Percentiles rank a stretch among this genome's conserved stretches.
These are phyloP conservation scores for Hibiscus tridactylites DNA, from an alignment of 345 rosid genomes.

Conservation along the genomic window DNA sequence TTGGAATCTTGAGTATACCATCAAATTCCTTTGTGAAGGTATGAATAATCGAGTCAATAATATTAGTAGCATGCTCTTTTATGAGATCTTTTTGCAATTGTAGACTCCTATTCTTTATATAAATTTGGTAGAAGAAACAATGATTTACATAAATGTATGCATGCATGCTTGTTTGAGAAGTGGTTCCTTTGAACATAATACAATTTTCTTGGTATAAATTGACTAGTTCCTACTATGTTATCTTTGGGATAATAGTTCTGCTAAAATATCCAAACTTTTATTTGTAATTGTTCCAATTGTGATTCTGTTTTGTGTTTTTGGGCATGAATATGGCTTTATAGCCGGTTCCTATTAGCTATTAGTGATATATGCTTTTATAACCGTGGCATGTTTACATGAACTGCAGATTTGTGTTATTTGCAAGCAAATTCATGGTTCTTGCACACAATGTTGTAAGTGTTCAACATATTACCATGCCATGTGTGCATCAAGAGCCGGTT, in stretches of 20 bases:
- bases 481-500: conserved; percentile 97
- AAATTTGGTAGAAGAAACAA: background rate
- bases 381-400: conserved; percentile 16
- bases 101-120: background rate
- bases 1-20: conserved; percentile 86
- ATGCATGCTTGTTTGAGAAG: background rate
- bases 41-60: background rate
- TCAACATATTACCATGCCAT: conserved; percentile 92
- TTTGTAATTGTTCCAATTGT: background rate
- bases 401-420: conserved; percentile 88
- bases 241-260: background rate
- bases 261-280: background rate
- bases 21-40: conserved; percentile 95
- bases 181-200: background rate
- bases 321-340: background rate
- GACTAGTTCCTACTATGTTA: background rate
- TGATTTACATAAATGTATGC: background rate
- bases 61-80: background rate
- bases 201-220: background rate
- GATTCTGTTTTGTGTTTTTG: background rate
- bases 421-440: conserved; percentile 94
- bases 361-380: conserved; percentile 3
- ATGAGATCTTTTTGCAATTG: background rate
- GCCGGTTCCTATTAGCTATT: conserved; percentile 4
- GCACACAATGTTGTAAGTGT: conserved; percentile 87